phyloP scores from a whole-genome alignment of 148 eudicot species.

The Dianthus caryophyllus region DNA sequence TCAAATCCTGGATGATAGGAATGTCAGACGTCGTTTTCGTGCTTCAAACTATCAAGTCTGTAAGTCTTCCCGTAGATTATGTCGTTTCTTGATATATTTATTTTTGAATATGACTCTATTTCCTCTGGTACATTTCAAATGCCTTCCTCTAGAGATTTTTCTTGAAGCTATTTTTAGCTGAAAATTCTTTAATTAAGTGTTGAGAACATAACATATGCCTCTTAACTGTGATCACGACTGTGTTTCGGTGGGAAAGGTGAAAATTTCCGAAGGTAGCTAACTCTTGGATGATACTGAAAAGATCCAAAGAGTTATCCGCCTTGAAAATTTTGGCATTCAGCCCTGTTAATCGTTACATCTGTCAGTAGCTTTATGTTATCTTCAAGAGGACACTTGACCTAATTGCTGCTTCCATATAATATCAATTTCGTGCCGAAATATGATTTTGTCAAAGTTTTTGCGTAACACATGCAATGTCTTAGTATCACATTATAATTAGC shows the following conservation, averaged over 20 bases:
- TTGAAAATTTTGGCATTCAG: background rate
- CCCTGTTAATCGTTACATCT: background rate
- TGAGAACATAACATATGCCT: background rate
- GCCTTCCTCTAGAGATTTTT: background rate
- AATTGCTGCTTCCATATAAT: too few species aligned
- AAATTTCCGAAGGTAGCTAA: background rate
- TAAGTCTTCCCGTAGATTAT: conserved; percentile 58
- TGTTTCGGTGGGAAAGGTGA: background rate
- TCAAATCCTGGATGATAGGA: conserved; percentile 97
- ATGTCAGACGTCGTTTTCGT: conserved; percentile 96
- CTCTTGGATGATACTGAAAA: background rate
- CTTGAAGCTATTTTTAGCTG: background rate
- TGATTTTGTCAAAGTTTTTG: too few species aligned
- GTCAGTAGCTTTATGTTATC: too few species aligned
- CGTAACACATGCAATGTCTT: too few species aligned
- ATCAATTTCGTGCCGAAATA: too few species aligned
- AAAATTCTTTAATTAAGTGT: background rate
- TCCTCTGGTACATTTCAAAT: background rate
- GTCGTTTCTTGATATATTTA: background rate
- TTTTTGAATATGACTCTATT: background rate
- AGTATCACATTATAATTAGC: too few species aligned
- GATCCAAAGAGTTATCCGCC: too few species aligned
- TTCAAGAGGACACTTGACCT: too few species aligned
- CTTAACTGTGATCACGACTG: background rate
- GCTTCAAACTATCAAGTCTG: conserved; percentile 99